These are phyloP conservation scores for Bocquillonia castaneifolia DNA, from an alignment of 441 rosid species.

Conservation along the genomic window DNA sequence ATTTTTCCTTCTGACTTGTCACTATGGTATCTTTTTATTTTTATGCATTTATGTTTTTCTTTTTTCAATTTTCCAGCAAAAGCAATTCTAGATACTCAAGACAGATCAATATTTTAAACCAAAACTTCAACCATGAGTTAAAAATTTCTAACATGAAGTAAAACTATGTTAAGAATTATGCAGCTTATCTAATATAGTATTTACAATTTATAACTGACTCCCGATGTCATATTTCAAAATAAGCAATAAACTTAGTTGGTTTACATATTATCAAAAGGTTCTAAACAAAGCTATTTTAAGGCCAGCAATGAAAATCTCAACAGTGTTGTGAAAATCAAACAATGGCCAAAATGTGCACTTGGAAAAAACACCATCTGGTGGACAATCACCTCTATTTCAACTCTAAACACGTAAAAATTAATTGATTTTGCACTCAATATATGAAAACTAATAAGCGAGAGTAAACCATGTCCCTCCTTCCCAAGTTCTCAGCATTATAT, in stretches of 20 bases:
- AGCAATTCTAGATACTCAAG: conserved; percentile 4
- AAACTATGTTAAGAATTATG: neutral
- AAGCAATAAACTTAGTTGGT: neutral
- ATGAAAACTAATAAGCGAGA: no score
- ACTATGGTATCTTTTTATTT: neutral
- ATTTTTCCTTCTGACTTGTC: no score
- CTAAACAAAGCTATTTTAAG: neutral
- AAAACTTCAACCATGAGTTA: neutral
- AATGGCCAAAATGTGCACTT: neutral
- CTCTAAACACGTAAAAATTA: neutral
- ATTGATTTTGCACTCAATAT: neutral
- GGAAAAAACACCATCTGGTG: neutral
- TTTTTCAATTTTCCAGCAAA: no score
- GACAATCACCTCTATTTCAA: neutral
- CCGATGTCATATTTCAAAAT: neutral
- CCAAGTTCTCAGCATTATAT: neutral
- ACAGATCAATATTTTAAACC: neutral
- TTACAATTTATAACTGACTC: neutral
- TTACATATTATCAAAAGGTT: neutral
- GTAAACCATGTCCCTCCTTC: neutral
- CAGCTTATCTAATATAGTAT: neutral
- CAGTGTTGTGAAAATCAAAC: neutral
- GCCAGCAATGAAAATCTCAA: neutral
- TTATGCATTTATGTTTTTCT: neutral
- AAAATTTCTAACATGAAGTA: no score